Percentiles rank a stretch among this genome's conserved stretches.
phyloP scores from a whole-genome alignment of 768 basidiomycete genomes.

The Piloderma croceum region DNA sequence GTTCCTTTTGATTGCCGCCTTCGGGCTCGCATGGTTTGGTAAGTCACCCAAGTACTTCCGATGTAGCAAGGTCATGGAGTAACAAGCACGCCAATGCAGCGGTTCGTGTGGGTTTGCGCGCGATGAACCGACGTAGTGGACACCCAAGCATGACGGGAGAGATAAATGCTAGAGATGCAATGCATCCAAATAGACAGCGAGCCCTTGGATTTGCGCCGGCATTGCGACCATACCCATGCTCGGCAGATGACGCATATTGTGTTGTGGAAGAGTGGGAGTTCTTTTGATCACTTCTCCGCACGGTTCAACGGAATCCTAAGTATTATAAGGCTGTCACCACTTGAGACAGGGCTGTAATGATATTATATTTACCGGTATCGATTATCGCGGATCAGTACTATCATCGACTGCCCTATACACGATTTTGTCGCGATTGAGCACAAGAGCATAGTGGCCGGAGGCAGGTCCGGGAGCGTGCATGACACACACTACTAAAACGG shows the following conservation, averaged over 20 bases:
- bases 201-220: constrained; percentile 7
- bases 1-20: constrained; percentile 60
- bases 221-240: constrained; percentile 48
- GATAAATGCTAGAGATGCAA: background rate
- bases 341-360: no score
- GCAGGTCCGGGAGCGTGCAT: no score
- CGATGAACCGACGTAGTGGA: constrained; percentile 27
- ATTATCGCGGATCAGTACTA: no score
- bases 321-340: background rate
- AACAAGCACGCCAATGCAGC: no score
- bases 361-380: no score
- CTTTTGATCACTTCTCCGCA: constrained; percentile 22
- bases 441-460: no score
- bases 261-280: constrained; percentile 67
- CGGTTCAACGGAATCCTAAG: no score
- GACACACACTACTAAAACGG: no score
- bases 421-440: no score
- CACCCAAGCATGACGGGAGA: constrained; percentile 20
- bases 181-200: constrained; percentile 4
- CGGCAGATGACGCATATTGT: constrained; percentile 57
- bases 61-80: no score
- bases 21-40: constrained; percentile 78
- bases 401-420: no score
- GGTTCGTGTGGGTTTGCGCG: constrained; percentile 39
- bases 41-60: no score